Base-by-base conservation (phyloP, 352 stramenopile genomes). In the Thraustotheca clavata region DNA sequence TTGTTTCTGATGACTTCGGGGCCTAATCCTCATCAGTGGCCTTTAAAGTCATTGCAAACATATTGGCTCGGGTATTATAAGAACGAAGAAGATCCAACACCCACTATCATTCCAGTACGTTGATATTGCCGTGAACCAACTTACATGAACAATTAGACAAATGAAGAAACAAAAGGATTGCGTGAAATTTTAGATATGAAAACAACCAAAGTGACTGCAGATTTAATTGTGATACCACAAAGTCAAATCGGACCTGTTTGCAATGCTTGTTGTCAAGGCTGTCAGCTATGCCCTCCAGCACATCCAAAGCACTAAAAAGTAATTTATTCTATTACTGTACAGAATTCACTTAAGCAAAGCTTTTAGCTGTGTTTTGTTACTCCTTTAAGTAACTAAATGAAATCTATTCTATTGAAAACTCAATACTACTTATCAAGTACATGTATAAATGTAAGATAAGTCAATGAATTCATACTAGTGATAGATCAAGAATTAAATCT, bases 221-320 rank as follows among this genome's bases (percentile, higher is more conserved):
- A 89, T 61, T 69, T 91, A 31, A 79, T 89, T 29, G 54, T 91
- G 22, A 73, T 91, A 41, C 83, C 80, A 1, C 83, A 91, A 69
- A 91, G 79, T n/a, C 83, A 91, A 54, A 73, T 91, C 22, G 80
- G 83, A 0, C 79, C 80, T 18, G 76, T 85, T 33, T 91, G 83
- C 55, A 73, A 88, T 52, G 60, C 76, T 40, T 89, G 80, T 54
- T 91, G 80, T 49, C 62, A 80, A 55, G 76, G 80, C 32, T 88
- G 82, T 52, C 31, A 26, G n/a, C 62, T 62, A 41, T 91, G 82
- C 11, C 70, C 72, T 18, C 60, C 66, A 9, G n/a, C n/a, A 24
- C 14, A 24, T 31, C 1, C 43, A 52, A 20, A 11, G 43, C 43
- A 52, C 3, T 31, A 24, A 47, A 43, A n/a, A n/a, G n/a, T n/a